A percentile compares a stretch with the other conserved stretches of the same genome.
phyloP scores from a whole-genome alignment of 2,329 filamentous ascomycete species.

The Penicillium olsonii region DNA sequence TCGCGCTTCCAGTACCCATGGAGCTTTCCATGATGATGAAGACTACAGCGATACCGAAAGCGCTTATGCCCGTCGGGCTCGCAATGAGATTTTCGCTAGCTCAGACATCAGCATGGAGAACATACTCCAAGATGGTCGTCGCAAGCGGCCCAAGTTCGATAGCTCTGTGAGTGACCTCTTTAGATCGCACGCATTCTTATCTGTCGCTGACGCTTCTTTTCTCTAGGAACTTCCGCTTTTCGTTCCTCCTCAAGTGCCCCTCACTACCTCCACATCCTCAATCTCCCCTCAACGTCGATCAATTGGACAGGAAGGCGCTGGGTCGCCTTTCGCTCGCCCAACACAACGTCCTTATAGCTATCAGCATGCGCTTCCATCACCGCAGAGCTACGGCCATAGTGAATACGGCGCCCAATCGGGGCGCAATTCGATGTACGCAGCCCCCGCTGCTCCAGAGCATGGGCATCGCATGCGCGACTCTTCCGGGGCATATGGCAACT shows the following conservation, averaged over 20 bases:
- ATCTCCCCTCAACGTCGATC: slow-evolving; percentile 86
- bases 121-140: slow-evolving; percentile 93
- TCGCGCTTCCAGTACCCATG: slow-evolving; percentile 61
- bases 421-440: slow-evolving; percentile 58
- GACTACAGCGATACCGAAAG: slow-evolving; percentile 88
- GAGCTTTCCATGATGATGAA: slow-evolving; percentile 67
- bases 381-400: slow-evolving; percentile 70
- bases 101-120: slow-evolving; percentile 98
- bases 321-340: slow-evolving; percentile 71
- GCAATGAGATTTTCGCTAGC: slow-evolving; percentile 82
- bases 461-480: slow-evolving; percentile 66
- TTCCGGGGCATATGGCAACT: slow-evolving; percentile 41
- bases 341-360: slow-evolving; percentile 80
- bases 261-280: slow-evolving; percentile 94
- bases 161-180: slow-evolving; percentile 76
- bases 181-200: background rate
- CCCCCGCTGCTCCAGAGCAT: slow-evolving; percentile 58
- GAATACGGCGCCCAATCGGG: slow-evolving; percentile 41
- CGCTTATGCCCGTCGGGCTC: slow-evolving; percentile 73
- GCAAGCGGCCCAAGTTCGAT: slow-evolving; percentile 92
- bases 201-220: slow-evolving; percentile 16
- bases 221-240: slow-evolving; percentile 89
- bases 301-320: slow-evolving; percentile 67
- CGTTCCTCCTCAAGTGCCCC: slow-evolving; percentile 88
- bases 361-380: slow-evolving; percentile 76